A percentile compares a stretch with the other conserved stretches of the same genome.
These are phyloP conservation scores for Diaporthe citri DNA, from an alignment of 2,329 filamentous ascomycete species.

Conservation along the genomic window DNA sequence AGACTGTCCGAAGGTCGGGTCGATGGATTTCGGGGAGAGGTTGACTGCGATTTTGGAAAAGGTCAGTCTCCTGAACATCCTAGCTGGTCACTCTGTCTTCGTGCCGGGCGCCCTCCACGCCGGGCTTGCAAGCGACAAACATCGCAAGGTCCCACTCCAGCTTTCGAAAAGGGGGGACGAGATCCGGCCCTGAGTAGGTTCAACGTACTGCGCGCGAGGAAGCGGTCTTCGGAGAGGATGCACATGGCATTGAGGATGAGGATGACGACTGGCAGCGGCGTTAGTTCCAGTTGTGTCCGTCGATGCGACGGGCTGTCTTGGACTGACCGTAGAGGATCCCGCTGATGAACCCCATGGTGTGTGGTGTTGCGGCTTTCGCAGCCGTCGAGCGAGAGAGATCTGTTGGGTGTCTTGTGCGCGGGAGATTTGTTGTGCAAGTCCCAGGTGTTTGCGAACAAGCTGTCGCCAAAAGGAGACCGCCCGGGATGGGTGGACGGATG, in stretches of 20 bases:
- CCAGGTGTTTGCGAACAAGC: conserved; percentile 21
- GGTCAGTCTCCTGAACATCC: conserved; percentile 40
- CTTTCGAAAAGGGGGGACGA: background rate
- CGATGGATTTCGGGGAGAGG: conserved; percentile 77
- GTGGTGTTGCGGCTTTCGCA: conserved; percentile 31
- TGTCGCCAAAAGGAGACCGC: conserved; percentile 27
- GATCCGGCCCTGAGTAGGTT: background rate
- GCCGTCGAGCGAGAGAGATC: conserved; percentile 7
- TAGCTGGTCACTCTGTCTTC: background rate
- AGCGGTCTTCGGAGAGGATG: conserved; percentile 93
- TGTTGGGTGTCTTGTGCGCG: background rate
- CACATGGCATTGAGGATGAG: conserved; percentile 95
- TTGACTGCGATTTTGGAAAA: conserved; percentile 77
- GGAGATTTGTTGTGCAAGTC: conserved; percentile 7
- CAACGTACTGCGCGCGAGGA: conserved; percentile 83
- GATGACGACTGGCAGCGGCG: conserved; percentile 72
- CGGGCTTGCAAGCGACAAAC: background rate
- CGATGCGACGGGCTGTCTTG: background rate
- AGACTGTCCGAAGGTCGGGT: conserved; percentile 81
- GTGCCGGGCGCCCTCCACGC: background rate
- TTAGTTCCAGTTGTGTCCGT: conserved; percentile 27
- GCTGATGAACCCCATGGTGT: conserved; percentile 76
- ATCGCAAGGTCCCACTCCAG: background rate
- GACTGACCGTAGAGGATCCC: conserved; percentile 79
- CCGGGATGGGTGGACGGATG: background rate